Conservation (phyloP, 768 basidiomycete genomes). For the Collybiopsis confluens region DNA sequence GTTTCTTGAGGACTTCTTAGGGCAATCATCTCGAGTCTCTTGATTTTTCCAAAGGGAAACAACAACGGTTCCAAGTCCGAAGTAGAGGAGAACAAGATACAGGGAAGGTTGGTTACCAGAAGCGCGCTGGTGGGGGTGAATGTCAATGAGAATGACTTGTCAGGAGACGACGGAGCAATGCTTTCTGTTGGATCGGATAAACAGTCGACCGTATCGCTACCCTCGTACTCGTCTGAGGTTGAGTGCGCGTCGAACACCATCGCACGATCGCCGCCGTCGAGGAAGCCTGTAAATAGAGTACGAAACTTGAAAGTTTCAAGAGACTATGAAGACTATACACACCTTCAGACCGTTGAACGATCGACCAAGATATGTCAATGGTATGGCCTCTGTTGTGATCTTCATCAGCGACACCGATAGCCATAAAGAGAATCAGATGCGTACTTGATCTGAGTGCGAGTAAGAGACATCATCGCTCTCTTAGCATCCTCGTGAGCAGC, state of each 20-base stretch:
- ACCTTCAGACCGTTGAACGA: slow-evolving; percentile 85
- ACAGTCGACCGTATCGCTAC: slow-evolving; percentile 16
- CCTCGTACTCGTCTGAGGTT: slow-evolving; percentile 12
- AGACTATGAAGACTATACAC: background rate
- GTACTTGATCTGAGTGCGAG: slow-evolving; percentile 70
- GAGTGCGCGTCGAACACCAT: slow-evolving; percentile 52
- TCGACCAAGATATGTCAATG: slow-evolving; percentile 83
- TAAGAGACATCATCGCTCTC: slow-evolving; percentile 59
- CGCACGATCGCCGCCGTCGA: slow-evolving; percentile 78
- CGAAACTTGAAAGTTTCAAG: background rate
- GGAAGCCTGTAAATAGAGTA: slow-evolving; percentile 49
- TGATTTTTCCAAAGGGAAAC: slow-evolving; percentile 66
- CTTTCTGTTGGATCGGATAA: slow-evolving; percentile 27
- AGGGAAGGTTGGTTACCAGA: slow-evolving; percentile 62
- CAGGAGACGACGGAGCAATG: slow-evolving; percentile 20
- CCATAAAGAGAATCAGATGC: no score
- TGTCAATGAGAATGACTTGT: slow-evolving; percentile 26
- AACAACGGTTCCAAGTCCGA: slow-evolving; percentile 71
- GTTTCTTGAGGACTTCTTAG: slow-evolving; percentile 34
- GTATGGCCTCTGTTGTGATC: slow-evolving; percentile 52
- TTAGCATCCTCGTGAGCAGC: slow-evolving; percentile 67
- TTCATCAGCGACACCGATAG: background rate
- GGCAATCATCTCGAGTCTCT: slow-evolving; percentile 51
- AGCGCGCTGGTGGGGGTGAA: slow-evolving; percentile 45
- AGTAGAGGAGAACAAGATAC: slow-evolving; percentile 60